These are phyloP conservation scores for Pharus latifolius DNA, from an alignment of 176 grass and related monocot species.

Conservation along the genomic window DNA sequence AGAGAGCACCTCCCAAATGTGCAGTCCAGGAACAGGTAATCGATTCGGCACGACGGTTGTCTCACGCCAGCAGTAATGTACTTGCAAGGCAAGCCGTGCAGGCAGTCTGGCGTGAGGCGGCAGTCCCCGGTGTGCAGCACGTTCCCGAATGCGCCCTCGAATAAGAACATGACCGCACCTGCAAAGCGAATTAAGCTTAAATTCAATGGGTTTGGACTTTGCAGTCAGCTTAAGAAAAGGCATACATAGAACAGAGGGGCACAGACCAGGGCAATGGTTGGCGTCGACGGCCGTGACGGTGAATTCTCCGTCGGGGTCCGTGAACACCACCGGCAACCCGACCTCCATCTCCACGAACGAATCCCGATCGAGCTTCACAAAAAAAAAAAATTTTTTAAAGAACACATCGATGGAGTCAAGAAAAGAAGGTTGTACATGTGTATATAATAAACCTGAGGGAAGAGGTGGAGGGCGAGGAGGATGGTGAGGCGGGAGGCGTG, in stretches of 20 bases:
- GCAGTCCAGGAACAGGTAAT: constrained; percentile 72
- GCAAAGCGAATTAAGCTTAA: not conserved
- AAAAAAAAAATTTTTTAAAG: not conserved
- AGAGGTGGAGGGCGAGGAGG: constrained; percentile 33
- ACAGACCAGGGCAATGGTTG: constrained; percentile 63
- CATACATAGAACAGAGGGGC: not conserved
- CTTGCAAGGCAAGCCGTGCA: constrained; percentile 24
- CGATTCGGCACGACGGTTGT: constrained; percentile 18
- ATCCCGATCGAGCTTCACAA: constrained; percentile 30
- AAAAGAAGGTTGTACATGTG: not conserved
- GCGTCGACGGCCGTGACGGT: constrained; percentile 54
- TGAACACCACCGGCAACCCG: constrained; percentile 18
- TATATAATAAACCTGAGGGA: constrained; percentile 21
- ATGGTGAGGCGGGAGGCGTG: constrained; percentile 59
- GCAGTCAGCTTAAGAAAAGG: no score
- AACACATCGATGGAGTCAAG: not conserved
- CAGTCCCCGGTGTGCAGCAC: constrained; percentile 66
- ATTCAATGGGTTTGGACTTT: no score
- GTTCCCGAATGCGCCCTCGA: constrained; percentile 57
- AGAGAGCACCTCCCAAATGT: constrained; percentile 57
- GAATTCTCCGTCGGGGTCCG: constrained; percentile 54
- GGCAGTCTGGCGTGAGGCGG: constrained; percentile 44
- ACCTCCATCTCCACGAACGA: constrained; percentile 48
- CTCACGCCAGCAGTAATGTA: constrained; percentile 14
- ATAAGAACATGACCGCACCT: constrained; percentile 76